phyloP scores from a whole-genome alignment of 2,329 filamentous ascomycete species.

The Hirsutella rhossiliensis region DNA sequence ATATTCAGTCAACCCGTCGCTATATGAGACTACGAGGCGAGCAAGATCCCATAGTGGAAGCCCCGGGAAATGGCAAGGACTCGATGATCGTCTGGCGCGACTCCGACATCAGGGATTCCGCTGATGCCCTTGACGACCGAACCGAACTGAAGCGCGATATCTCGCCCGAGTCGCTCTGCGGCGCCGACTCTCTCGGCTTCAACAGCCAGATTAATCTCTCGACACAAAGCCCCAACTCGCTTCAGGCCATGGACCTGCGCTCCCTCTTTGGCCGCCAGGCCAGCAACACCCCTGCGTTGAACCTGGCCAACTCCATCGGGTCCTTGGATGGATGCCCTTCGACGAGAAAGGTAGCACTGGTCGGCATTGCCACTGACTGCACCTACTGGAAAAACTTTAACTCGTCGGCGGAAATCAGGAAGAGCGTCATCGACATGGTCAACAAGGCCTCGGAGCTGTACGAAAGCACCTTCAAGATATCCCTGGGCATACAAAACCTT shows the following conservation, averaged over 20 bases:
- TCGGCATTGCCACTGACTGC: slow-evolving; percentile 90
- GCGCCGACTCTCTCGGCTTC: slow-evolving; percentile 65
- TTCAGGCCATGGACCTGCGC: slow-evolving; percentile 48
- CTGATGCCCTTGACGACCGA: slow-evolving; percentile 21
- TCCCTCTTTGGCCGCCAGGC: slow-evolving; percentile 63
- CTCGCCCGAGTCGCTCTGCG: slow-evolving; percentile 43
- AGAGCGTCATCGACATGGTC: slow-evolving; percentile 72
- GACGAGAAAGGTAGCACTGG: slow-evolving; percentile 80
- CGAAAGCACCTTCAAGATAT: slow-evolving; percentile 88
- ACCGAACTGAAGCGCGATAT: slow-evolving; percentile 53
- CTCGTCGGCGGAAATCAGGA: slow-evolving; percentile 43
- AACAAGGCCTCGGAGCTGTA: slow-evolving; percentile 82
- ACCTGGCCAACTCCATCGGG: slow-evolving; percentile 69
- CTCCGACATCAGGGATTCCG: slow-evolving; percentile 56
- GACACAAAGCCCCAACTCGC: slow-evolving; percentile 34
- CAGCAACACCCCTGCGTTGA: slow-evolving; percentile 58
- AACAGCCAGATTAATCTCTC: slow-evolving; percentile 66
- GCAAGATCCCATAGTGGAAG: slow-evolving; percentile 55
- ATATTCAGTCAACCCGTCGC: slow-evolving; percentile 64
- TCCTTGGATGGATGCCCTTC: slow-evolving; percentile 73
- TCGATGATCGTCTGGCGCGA: slow-evolving; percentile 89
- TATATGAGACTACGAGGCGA: slow-evolving; percentile 62
- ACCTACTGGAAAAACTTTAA: slow-evolving; percentile 68
- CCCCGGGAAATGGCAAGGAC: slow-evolving; percentile 41
- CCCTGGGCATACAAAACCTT: slow-evolving; percentile 77